Evolutionary conservation across 176 grass and related monocot genomes (phyloP), one percentile per base, ranked within the genome.

Genomic region (Calamus simplicifolius): DNA sequence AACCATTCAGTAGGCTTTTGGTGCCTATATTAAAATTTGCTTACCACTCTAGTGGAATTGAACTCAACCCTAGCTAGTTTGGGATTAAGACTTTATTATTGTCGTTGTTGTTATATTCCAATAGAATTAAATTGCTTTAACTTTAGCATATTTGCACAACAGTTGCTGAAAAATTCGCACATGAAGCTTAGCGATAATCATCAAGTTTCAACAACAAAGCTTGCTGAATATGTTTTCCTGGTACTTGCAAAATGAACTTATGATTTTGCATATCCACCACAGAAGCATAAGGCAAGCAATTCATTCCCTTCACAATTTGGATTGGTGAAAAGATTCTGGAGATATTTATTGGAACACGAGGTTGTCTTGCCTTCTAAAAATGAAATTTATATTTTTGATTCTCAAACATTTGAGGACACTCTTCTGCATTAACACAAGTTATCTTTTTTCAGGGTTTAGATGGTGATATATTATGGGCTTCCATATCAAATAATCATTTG

Each of bases 241-340:
- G 16, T n/a, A 6, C 38, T 51, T 68, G 53, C 17, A 35, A 21
- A 4, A 25, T 73, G 71, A 70, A 73, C 56, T 85, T 70, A 77
- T 18, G 59, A 50, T 23, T 63, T 2, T 61, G 59, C 54, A 61
- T 25, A 6, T 62, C 68, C 6, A 63, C 54, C 77, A 63, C 73
- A 97, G 93, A 91, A 97, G 66, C 79, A 72, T 63, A 88, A 85
- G 63, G 51, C 77, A 51, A 88, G 54, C 52, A 97, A 88, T 70
- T 70, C 66, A 5, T 91, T 88, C 54, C 87, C 93, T 73, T 65
- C 25, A 29, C 72, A 85, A 71, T 97, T 97, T 58, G 81, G 58
- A 61, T 75, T 92, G 56, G 75, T 87, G 50, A 97, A 97, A 73
- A 85, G 93, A 80, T 91, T 97, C 73, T 97, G 87, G 93, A 88